phyloP scores from a whole-genome alignment of 768 basidiomycete genomes.

The Boletus coccyginus region DNA sequence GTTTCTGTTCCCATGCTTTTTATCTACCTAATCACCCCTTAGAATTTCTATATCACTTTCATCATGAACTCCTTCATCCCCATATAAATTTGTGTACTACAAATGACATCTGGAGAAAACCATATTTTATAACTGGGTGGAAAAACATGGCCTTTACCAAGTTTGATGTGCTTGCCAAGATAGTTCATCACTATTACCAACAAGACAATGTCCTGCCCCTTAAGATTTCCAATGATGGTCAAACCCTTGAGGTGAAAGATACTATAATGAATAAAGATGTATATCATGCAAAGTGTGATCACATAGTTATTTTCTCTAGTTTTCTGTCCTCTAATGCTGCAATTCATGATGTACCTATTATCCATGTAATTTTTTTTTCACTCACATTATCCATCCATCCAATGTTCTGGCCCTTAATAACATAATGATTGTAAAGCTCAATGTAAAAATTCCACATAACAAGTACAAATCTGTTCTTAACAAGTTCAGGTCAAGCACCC shows the following conservation, averaged over 20 bases:
- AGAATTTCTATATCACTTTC: constrained; percentile 5
- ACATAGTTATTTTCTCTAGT: neutral
- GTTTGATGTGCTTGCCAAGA: neutral
- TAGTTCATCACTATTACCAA: neutral
- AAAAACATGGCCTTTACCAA: neutral
- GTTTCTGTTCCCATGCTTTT: too few species aligned
- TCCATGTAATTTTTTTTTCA: neutral
- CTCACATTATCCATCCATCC: neutral
- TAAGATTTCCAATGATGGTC: neutral
- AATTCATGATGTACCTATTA: neutral
- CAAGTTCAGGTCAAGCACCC: constrained; percentile 1
- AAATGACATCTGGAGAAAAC: neutral
- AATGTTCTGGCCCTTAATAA: neutral
- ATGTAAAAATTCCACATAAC: neutral
- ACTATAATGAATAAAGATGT: neutral
- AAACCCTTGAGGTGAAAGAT: neutral
- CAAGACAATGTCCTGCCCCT: neutral
- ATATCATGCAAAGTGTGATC: neutral
- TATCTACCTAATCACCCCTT: too few species aligned
- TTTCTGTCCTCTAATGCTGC: neutral
- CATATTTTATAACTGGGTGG: neutral
- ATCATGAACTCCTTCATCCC: neutral
- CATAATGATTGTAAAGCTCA: neutral
- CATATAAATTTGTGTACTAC: neutral
- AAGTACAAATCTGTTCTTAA: neutral